These are phyloP conservation scores for Sugiyamaella paludigena DNA, from an alignment of 1,139 yeast species.

Conservation along the genomic window DNA sequence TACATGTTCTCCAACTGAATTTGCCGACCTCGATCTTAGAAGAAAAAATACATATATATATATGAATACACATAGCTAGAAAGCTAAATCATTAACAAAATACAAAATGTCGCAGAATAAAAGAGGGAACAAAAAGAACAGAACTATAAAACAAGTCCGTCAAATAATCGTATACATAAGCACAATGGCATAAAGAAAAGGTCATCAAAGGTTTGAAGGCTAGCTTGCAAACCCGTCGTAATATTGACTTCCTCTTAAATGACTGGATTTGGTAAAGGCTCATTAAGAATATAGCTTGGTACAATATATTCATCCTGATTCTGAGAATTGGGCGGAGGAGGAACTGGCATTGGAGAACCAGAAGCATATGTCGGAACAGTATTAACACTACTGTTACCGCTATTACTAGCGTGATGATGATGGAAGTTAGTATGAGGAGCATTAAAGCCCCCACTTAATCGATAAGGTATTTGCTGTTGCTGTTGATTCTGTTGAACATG, in stretches of 20 bases:
- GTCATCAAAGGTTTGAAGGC: too few relatives aligned
- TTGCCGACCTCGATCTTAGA: too few relatives aligned
- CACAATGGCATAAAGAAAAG: neutral
- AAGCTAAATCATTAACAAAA: too few relatives aligned
- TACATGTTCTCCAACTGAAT: too few relatives aligned
- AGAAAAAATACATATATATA: too few relatives aligned
- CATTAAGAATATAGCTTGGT: conserved; percentile 23
- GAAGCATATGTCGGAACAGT: conserved; percentile 29
- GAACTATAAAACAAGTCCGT: neutral
- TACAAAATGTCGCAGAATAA: neutral
- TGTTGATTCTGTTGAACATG: conserved; percentile 47
- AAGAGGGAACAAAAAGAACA: neutral
- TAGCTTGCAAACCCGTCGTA: too few relatives aligned
- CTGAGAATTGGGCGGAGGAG: conserved; percentile 10
- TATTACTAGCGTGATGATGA: neutral
- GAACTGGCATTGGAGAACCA: conserved; percentile 9
- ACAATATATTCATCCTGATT: conserved; percentile 15
- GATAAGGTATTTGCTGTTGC: conserved; percentile 47
- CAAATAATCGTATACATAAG: neutral
- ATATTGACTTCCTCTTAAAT: conserved; percentile 7
- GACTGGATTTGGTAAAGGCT: conserved; percentile 23
- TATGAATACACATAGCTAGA: too few relatives aligned
- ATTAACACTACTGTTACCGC: neutral
- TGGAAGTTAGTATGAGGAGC: too few relatives aligned
- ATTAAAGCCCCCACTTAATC: conserved; percentile 21